These are phyloP conservation scores for Clonostachys solani DNA, from an alignment of 2,329 filamentous ascomycete species.

Conservation along the genomic window DNA sequence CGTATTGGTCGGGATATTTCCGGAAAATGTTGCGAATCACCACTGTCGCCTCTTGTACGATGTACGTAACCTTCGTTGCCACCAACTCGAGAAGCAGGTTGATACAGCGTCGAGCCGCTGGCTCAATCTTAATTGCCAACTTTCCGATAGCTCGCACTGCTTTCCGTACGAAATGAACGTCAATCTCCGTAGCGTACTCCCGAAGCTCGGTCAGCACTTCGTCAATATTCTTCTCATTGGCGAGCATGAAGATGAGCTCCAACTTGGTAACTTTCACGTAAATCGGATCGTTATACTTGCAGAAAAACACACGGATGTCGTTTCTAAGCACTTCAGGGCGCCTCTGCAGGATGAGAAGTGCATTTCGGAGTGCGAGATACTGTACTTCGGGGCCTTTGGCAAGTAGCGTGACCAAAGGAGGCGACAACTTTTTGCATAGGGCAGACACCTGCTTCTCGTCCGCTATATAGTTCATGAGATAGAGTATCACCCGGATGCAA, in stretches of 20 bases:
- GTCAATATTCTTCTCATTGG: constrained; percentile 90
- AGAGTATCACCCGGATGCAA: constrained; percentile 92
- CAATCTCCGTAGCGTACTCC: constrained; percentile 97
- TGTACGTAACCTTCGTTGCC: constrained; percentile 97
- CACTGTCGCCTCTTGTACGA: constrained; percentile 97
- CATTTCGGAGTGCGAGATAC: constrained; percentile 90
- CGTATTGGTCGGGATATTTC: constrained; percentile 98
- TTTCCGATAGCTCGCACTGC: constrained; percentile 97
- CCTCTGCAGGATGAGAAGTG: constrained; percentile 86
- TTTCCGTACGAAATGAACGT: constrained; percentile 97
- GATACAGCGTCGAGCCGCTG: constrained; percentile 86
- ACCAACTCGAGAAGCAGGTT: constrained; percentile 89
- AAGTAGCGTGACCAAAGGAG: constrained; percentile 87
- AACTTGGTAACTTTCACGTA: constrained; percentile 99
- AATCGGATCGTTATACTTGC: constrained; percentile 99
- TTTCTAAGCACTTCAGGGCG: constrained; percentile 91
- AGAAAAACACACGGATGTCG: constrained; percentile 98
- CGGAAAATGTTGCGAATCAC: constrained; percentile 99
- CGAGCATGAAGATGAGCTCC: constrained; percentile 98
- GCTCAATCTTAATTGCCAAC: constrained; percentile 97
- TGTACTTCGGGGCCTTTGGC: constrained; percentile 98
- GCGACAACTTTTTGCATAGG: constrained; percentile 88
- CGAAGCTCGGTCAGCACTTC: constrained; percentile 91
- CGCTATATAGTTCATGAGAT: constrained; percentile 97
- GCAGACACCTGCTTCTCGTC: constrained; percentile 85